A percentile compares a stretch with the other conserved stretches of the same genome.
Conservation (phyloP, 2,329 filamentous ascomycete genomes). For the Aschersonia sp. region DNA sequence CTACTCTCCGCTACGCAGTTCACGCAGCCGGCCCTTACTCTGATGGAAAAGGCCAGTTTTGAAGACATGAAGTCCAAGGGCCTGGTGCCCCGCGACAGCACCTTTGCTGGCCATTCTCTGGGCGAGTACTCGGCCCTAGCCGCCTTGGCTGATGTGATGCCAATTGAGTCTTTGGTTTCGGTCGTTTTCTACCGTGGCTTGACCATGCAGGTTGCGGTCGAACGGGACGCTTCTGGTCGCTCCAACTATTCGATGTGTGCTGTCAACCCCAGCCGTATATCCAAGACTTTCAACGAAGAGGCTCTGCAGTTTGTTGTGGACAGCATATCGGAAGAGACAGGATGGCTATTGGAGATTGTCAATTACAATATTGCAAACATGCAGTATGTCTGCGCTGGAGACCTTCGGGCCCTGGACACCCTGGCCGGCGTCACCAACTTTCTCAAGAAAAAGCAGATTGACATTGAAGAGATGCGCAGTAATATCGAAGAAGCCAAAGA, state of each 20-base stretch:
- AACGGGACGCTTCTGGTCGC: conserved; percentile 81
- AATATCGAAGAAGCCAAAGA: conserved; percentile 84
- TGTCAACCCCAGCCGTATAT: conserved; percentile 95
- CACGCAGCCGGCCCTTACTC: conserved; percentile 88
- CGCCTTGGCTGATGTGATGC: conserved; percentile 94
- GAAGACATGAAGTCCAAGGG: conserved; percentile 98
- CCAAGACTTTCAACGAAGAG: conserved; percentile 97
- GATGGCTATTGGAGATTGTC: conserved; percentile 96
- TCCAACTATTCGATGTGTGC: conserved; percentile 99
- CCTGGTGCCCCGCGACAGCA: conserved; percentile 88
- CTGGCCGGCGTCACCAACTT: conserved; percentile 79
- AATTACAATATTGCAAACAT: conserved; percentile 79
- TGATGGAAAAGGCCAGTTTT: conserved; percentile 99
- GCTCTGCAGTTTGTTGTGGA: conserved; percentile 93
- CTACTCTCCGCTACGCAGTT: conserved; percentile 95
- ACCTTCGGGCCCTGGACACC: conserved; percentile 57
- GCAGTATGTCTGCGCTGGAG: conserved; percentile 61
- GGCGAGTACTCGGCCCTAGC: conserved; percentile 97
- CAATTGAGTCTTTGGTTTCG: conserved; percentile 96
- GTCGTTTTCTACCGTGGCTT: conserved; percentile 98
- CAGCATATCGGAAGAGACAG: conserved; percentile 85
- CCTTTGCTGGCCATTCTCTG: conserved; percentile 92
- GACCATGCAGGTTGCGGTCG: conserved; percentile 98
- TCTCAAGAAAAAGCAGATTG: conserved; percentile 91
- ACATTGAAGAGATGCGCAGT: conserved; percentile 85